These are phyloP conservation scores for Sugiyamaella pinicola DNA, from an alignment of 1,139 yeast genomes.

Conservation along the genomic window DNA sequence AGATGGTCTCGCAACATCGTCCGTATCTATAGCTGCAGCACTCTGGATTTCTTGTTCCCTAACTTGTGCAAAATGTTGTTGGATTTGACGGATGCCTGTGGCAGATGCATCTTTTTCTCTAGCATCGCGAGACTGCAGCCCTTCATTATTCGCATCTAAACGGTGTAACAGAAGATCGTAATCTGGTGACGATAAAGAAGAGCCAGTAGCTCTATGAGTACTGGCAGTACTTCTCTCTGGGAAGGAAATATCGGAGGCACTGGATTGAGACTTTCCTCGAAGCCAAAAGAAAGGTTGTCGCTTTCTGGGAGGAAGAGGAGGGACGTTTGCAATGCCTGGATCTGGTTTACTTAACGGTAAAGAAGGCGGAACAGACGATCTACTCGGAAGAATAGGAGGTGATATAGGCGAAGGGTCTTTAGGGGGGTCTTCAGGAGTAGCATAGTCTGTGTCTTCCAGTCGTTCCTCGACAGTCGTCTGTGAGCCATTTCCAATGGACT, in stretches of 20 bases:
- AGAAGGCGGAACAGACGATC: conserved; percentile 10
- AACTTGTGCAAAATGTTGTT: conserved; percentile 58
- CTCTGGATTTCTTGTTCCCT: conserved; percentile 39
- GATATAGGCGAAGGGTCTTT: not conserved
- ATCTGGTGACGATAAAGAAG: conserved; percentile 36
- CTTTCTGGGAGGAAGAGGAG: conserved; percentile 40
- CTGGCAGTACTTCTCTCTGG: conserved; percentile 7
- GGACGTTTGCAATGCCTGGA: conserved; percentile 23
- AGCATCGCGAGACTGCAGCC: conserved; percentile 42
- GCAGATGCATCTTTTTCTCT: conserved; percentile 52
- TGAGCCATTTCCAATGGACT: not conserved
- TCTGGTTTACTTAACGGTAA: not conserved
- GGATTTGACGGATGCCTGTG: conserved; percentile 63
- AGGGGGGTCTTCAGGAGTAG: conserved; percentile 7
- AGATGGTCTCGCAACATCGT: conserved; percentile 35
- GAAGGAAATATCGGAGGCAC: conserved; percentile 30
- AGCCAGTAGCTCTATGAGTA: conserved; percentile 1
- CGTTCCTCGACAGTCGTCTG: not conserved
- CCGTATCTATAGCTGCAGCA: conserved; percentile 15
- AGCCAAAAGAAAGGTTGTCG: conserved; percentile 43
- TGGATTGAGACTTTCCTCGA: conserved; percentile 31
- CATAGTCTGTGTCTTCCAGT: conserved; percentile 1
- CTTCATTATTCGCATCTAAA: conserved; percentile 52
- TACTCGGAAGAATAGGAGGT: conserved; percentile 10
- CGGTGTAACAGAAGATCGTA: conserved; percentile 53